Base-by-base conservation (phyloP, 2,329 filamentous ascomycete genomes). In the Diaporthe eres region DNA sequence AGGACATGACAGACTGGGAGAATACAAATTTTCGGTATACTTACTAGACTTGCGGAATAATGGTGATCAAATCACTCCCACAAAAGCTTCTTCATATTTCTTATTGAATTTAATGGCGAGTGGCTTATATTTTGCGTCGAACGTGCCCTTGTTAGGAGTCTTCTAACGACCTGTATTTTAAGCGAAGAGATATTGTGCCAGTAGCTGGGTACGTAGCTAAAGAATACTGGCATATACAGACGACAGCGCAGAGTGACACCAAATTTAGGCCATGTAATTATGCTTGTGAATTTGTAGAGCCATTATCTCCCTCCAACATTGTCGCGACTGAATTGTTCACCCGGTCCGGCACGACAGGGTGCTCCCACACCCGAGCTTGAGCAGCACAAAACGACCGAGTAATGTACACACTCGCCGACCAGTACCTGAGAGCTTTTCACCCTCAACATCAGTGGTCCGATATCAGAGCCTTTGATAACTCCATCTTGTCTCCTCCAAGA, bases 1-100 rank as follows among this genome's bases (percentile, higher is more conserved):
- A 57, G 28, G 53, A 57, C 8, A 57, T 57, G 53, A 57, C 53
- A 34, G 53, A 57, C 53, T 57, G 53, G 53, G 53, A 57, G 53
- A 57, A 57, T 22, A 57, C 15, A 31, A 57, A 10, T 57, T 57
- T 57, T 1, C 53, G 53, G 2, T 57, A 57, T 34, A 57, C 53
- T 57, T 34, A 57, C 53, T 57, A 57, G 28, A 22, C 28, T 2
- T 57, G 17, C 28, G 49, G 5, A 28, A 53, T 17, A 0, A 53
- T 17, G 12, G 5, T 7, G 49, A 53, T 25, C n/a, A 53, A 17
- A 5, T 7, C n/a, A 53, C 49, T 53, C 8, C 1, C 10, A 17
- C 49, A 10, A 8, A 22, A 34, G 28, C 22, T 34, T 22, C 17
- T 22, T 31, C 17, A 8, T 34, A 34, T 31, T 12, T 57, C 9